These are phyloP conservation scores for Endoconidiophora laricicola DNA, from an alignment of 2,329 filamentous ascomycete genomes.

Conservation along the genomic window DNA sequence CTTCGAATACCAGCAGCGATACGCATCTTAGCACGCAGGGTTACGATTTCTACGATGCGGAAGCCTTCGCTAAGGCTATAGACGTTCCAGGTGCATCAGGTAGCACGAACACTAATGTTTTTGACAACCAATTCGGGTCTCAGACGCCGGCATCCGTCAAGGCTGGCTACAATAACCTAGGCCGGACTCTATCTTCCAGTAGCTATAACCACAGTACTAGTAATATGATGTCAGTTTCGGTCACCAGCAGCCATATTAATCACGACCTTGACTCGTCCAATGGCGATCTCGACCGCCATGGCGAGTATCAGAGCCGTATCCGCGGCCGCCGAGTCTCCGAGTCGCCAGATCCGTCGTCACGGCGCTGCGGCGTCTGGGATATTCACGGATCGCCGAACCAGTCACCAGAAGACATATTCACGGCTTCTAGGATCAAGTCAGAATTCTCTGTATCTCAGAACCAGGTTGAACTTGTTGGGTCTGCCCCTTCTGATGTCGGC, in stretches of 20 bases:
- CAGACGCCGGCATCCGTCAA: background rate
- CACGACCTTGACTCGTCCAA: background rate
- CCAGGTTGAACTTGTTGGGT: conserved; percentile 1
- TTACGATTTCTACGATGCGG: conserved; percentile 49
- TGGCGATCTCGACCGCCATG: conserved; percentile 16
- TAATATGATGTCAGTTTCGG: background rate
- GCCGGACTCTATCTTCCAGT: background rate
- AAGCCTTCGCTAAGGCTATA: conserved; percentile 34
- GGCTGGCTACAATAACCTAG: background rate
- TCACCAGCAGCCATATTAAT: background rate
- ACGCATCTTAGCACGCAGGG: conserved; percentile 38
- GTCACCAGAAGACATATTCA: background rate
- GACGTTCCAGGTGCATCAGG: conserved; percentile 27
- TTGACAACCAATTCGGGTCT: conserved; percentile 2
- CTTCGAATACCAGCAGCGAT: conserved; percentile 26
- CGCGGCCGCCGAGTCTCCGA: conserved; percentile 20
- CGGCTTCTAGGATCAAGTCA: background rate
- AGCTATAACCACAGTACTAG: background rate
- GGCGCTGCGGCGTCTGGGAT: background rate
- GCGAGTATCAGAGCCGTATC: conserved; percentile 30
- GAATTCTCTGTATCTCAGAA: background rate
- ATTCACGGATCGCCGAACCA: conserved; percentile 1
- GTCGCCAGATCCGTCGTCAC: background rate
- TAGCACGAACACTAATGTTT: background rate
- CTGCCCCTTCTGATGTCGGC: conserved; percentile 1